phyloP scores from a whole-genome alignment of 129 eudicot species.

The Deinandra increscens region DNA sequence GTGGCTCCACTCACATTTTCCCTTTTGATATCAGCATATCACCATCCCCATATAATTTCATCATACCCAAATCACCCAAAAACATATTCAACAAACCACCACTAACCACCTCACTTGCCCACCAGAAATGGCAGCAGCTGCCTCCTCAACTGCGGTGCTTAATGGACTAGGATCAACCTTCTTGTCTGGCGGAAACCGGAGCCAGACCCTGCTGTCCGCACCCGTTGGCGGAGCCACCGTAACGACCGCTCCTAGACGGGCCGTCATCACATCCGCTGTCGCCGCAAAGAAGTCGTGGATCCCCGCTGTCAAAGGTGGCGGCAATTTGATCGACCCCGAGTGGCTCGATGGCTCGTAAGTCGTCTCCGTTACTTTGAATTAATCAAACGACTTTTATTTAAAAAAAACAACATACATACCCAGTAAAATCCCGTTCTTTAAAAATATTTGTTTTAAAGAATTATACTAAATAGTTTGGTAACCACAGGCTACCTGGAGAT shows the following conservation, averaged over 20 bases:
- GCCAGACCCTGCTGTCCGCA: constrained; percentile 46
- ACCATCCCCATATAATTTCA: constrained; percentile 8
- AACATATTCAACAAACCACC: constrained; percentile 1
- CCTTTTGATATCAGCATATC: constrained; percentile 38
- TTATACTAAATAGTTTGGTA: not conserved
- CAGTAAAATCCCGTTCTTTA: too few relatives aligned
- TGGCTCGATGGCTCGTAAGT: constrained; percentile 99
- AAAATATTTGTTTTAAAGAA: not conserved
- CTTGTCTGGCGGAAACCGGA: constrained; percentile 62
- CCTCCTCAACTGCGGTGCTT: constrained; percentile 69
- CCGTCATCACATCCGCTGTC: constrained; percentile 55
- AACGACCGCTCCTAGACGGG: constrained; percentile 48
- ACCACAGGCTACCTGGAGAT: constrained; percentile 92
- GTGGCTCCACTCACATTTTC: constrained; percentile 39
- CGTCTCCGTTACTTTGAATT: not conserved
- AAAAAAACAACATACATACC: too few relatives aligned
- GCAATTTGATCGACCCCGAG: constrained; percentile 79
- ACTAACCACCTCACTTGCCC: not conserved
- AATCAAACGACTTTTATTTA: not conserved
- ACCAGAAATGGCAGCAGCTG: constrained; percentile 42
- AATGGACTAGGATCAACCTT: constrained; percentile 83
- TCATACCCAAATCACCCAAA: constrained; percentile 1
- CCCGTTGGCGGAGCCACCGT: constrained; percentile 30
- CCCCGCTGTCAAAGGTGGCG: constrained; percentile 88
- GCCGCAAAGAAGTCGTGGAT: constrained; percentile 93